Conservation (phyloP, 2,329 filamentous ascomycete species). For the Biscogniauxia sp. region DNA sequence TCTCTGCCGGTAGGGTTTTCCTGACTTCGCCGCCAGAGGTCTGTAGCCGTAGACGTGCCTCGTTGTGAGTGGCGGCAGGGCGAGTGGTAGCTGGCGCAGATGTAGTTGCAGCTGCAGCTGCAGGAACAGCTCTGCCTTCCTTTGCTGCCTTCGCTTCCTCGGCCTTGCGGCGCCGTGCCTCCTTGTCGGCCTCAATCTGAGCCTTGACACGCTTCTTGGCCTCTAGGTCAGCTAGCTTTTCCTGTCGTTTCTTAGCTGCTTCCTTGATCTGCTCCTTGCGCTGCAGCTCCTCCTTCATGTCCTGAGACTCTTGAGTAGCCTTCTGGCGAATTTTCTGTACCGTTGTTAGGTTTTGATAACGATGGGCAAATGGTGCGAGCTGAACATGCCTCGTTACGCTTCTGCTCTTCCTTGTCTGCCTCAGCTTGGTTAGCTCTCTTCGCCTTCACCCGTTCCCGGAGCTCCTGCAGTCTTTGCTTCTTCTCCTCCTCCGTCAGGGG, state of each 20-base stretch:
- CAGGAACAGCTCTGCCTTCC: conserved; percentile 63
- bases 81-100: conserved; percentile 46
- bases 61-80: conserved; percentile 70
- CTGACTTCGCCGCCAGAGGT: conserved; percentile 72
- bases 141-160: conserved; percentile 82
- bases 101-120: conserved; percentile 37
- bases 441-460: conserved; percentile 67
- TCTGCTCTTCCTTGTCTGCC: conserved; percentile 76
- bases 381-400: conserved; percentile 72
- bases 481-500: conserved; percentile 92
- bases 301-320: conserved; percentile 83
- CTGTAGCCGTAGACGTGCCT: conserved; percentile 80
- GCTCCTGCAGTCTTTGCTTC: conserved; percentile 71
- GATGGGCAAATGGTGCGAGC: neutral
- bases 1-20: conserved; percentile 86
- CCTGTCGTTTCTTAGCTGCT: conserved; percentile 77
- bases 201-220: conserved; percentile 88
- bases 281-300: conserved; percentile 83
- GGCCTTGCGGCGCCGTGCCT: conserved; percentile 79
- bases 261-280: conserved; percentile 92
- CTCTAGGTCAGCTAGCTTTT: conserved; percentile 81
- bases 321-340: conserved; percentile 73
- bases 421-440: conserved; percentile 69
- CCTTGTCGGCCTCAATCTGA: conserved; percentile 93
- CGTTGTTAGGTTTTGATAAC: conserved; percentile 11